phyloP scores from a whole-genome alignment of 2,329 filamentous ascomycete genomes.

The Alternaria sp. region DNA sequence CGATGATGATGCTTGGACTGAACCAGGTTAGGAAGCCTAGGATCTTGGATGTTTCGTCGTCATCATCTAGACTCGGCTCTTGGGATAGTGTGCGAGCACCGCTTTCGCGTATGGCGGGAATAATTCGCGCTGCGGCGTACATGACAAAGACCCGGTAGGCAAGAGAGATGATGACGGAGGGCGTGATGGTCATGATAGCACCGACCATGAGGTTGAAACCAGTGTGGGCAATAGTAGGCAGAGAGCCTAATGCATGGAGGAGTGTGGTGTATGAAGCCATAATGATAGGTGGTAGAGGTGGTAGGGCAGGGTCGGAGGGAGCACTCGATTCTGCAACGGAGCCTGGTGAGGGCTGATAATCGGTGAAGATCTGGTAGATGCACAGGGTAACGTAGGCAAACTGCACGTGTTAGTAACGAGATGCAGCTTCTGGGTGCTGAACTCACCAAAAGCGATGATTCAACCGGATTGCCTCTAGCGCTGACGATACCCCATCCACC shows the following conservation, averaged over 20 bases:
- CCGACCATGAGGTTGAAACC: constrained; percentile 87
- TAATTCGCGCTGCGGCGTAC: constrained; percentile 94
- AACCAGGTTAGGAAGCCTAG: constrained; percentile 91
- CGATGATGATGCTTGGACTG: constrained; percentile 90
- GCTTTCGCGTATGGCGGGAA: constrained; percentile 88
- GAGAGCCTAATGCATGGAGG: constrained; percentile 79
- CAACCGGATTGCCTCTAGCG: constrained; percentile 91
- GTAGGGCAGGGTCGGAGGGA: constrained; percentile 81
- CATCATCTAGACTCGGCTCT: constrained; percentile 85
- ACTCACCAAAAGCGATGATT: constrained; percentile 80
- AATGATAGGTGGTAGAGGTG: constrained; percentile 94
- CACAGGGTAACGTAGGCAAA: constrained; percentile 99
- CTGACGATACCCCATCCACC: constrained; percentile 94
- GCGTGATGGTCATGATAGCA: constrained; percentile 93
- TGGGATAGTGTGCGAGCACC: constrained; percentile 84
- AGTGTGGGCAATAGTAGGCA: constrained; percentile 85
- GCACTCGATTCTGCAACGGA: constrained; percentile 62
- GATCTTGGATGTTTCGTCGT: constrained; percentile 80
- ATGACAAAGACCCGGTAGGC: constrained; percentile 94
- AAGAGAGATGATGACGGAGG: constrained; percentile 93
- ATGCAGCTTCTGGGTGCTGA: background rate
- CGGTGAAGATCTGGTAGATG: constrained; percentile 99
- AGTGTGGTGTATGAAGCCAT: constrained; percentile 98
- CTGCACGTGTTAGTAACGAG: constrained; percentile 34
- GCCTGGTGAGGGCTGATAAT: constrained; percentile 82